phyloP scores from a whole-genome alignment of 23 red algal species.

The Rhodosorus marinus region DNA sequence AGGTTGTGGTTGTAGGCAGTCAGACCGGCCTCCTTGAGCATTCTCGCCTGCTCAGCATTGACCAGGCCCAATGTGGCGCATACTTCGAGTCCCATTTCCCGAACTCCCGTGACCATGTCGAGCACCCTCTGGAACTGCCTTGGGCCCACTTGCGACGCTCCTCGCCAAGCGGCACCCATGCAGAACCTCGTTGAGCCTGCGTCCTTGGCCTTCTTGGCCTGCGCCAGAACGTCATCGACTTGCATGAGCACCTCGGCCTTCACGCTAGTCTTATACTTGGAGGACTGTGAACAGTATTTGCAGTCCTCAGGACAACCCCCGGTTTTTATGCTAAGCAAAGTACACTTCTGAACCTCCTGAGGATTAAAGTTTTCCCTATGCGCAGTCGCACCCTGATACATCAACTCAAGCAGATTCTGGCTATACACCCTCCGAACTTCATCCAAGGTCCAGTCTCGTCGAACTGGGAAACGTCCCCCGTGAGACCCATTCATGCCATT shows the following conservation, averaged over 20 bases:
- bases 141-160: conserved; percentile 66
- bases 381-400: conserved; percentile 66
- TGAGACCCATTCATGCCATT: too few relatives aligned
- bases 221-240: conserved; percentile 31
- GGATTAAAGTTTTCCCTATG: conserved; percentile 69
- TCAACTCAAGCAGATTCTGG: conserved; percentile 53
- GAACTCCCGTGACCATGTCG: conserved; percentile 59
- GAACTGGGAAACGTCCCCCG: conserved; percentile 40
- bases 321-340: conserved; percentile 87
- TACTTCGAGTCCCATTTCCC: conserved; percentile 84
- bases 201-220: conserved; percentile 47
- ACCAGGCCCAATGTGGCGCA: conserved; percentile 90
- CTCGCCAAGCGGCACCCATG: conserved; percentile 98
- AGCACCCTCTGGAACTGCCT: conserved; percentile 79
- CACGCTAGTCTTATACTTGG: conserved; percentile 49
- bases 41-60: conserved; percentile 52
- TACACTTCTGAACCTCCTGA: conserved; percentile 77
- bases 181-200: conserved; percentile 92
- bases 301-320: conserved; percentile 96
- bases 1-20: conserved; percentile 99
- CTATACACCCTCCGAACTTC: conserved; percentile 55
- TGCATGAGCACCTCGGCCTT: conserved; percentile 72
- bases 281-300: conserved; percentile 84
- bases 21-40: conserved; percentile 76
- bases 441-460: conserved; percentile 64